Evolutionary conservation across 352 stramenopile genomes (phyloP).

Genomic region (Pythium scleroteichum): DNA sequence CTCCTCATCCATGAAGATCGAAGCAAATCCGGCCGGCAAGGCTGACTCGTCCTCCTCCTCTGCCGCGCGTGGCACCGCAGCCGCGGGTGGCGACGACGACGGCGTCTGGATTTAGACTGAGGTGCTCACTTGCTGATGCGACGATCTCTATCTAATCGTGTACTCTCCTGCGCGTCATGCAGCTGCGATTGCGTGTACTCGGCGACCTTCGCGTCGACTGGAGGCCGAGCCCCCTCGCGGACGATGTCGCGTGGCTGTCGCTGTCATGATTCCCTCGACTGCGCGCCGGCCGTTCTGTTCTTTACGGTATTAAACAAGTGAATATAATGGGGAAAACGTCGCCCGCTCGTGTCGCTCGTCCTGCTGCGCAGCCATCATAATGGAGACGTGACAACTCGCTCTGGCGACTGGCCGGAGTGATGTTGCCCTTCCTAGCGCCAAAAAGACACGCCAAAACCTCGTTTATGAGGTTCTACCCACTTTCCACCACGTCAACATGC

Average conservation of each 20-base stretch:
- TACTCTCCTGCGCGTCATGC: conserved; percentile 10
- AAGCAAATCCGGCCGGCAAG: conserved; percentile 42
- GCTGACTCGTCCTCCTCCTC: conserved; percentile 19
- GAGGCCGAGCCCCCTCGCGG: not conserved
- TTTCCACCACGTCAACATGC: not conserved
- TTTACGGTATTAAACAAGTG: conserved; percentile 27
- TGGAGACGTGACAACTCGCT: no score
- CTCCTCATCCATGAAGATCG: conserved; percentile 46
- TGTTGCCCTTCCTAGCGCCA: no score
- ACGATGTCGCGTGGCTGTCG: conserved; percentile 1
- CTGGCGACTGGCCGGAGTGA: no score
- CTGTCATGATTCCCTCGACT: conserved; percentile 9
- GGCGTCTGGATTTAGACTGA: conserved; percentile 69
- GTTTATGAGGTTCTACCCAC: conserved; percentile 10
- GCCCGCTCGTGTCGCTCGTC: no score
- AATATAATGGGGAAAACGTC: conserved; percentile 22
- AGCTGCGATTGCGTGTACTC: not conserved
- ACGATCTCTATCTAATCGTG: conserved; percentile 9
- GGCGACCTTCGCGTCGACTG: no score
- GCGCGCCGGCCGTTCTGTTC: conserved; percentile 9
- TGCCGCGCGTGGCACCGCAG: conserved; percentile 4
- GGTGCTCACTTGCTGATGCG: conserved; percentile 8
- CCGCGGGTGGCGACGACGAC: conserved; percentile 47
- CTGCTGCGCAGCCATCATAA: no score
- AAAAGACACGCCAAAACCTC: conserved; percentile 1